Conservation (phyloP, 2,329 filamentous ascomycete species). For the Tolypocladium sp. region DNA sequence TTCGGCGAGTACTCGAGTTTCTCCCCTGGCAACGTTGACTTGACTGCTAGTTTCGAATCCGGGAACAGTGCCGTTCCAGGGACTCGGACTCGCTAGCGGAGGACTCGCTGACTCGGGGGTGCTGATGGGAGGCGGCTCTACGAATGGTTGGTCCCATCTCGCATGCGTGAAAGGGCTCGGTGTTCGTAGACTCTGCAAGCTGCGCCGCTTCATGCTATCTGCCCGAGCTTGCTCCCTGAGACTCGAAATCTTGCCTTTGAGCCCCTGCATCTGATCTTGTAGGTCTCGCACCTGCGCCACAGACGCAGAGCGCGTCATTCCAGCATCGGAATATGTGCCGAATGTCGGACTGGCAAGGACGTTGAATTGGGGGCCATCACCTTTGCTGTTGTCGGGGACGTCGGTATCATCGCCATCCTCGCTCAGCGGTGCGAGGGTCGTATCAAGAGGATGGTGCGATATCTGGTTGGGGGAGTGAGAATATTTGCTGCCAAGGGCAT, state of each 20-base stretch:
- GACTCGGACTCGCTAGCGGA: background rate
- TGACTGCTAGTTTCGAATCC: background rate
- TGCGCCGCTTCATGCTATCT: constrained; percentile 69
- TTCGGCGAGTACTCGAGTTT: constrained; percentile 6
- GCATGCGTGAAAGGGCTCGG: constrained; percentile 74
- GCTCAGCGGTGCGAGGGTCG: constrained; percentile 39
- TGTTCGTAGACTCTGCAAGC: constrained; percentile 64
- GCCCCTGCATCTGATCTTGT: constrained; percentile 75
- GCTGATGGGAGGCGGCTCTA: constrained; percentile 13
- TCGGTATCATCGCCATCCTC: constrained; percentile 37
- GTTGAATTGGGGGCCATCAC: constrained; percentile 22
- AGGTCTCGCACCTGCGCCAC: constrained; percentile 64
- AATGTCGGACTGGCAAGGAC: constrained; percentile 36
- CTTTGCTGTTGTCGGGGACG: constrained; percentile 14
- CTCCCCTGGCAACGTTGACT: background rate
- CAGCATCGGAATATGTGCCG: constrained; percentile 32
- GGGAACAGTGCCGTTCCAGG: background rate
- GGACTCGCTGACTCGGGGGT: constrained; percentile 7
- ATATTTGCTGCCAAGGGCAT: constrained; percentile 25
- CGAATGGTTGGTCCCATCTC: constrained; percentile 20
- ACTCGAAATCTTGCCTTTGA: constrained; percentile 77
- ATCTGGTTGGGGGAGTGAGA: constrained; percentile 22
- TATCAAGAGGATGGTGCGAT: constrained; percentile 31
- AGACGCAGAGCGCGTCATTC: constrained; percentile 57
- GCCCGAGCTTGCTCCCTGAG: constrained; percentile 70